Evolutionary conservation across 2,329 filamentous ascomycete genomes (phyloP).

Genomic region (Fusarium protoensiforme): DNA sequence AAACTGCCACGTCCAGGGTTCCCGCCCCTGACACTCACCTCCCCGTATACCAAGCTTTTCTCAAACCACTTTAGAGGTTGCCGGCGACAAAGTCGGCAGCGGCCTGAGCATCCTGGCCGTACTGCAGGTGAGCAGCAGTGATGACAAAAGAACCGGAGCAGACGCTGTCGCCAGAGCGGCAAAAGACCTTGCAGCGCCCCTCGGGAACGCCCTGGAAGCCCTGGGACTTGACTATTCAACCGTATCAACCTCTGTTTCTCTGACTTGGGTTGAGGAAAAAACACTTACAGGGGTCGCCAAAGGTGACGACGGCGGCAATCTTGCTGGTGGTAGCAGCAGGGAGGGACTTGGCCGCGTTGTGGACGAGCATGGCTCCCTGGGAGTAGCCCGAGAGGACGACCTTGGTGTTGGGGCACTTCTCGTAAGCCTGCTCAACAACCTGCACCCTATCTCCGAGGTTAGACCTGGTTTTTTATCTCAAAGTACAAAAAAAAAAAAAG

Average conservation of each 20-base stretch:
- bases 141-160: constrained; percentile 44
- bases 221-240: constrained; percentile 31
- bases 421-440: constrained; percentile 47
- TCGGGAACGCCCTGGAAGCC: constrained; percentile 33
- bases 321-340: constrained; percentile 48
- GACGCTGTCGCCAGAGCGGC: constrained; percentile 48
- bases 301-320: constrained; percentile 46
- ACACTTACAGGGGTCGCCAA: constrained; percentile 44
- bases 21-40: neutral
- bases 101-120: constrained; percentile 43
- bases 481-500: neutral
- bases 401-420: constrained; percentile 56
- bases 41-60: no score
- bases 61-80: constrained; percentile 22
- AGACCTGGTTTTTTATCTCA: neutral
- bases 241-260: constrained; percentile 2
- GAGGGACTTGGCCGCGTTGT: constrained; percentile 54
- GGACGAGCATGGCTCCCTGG: constrained; percentile 53
- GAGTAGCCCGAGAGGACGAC: constrained; percentile 61
- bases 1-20: neutral
- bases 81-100: constrained; percentile 44
- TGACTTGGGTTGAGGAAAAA: constrained; percentile 1
- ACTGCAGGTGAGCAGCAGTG: constrained; percentile 41
- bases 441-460: constrained; percentile 22
- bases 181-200: constrained; percentile 44